Conservation (phyloP, 371 early-diverging fungal species). For the Mortierella sp. region DNA sequence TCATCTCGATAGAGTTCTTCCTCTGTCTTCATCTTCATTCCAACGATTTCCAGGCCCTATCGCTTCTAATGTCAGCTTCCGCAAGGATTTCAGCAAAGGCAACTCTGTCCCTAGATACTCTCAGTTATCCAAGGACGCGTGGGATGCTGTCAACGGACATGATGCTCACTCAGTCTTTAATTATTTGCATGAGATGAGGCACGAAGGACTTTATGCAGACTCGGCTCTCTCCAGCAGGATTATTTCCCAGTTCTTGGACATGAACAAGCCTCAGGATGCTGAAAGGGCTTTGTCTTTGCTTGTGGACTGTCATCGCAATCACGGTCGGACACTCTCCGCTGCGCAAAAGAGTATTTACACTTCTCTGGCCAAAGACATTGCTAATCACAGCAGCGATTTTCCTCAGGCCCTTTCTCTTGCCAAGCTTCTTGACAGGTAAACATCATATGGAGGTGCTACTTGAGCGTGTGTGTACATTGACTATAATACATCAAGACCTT, state of each 20-base stretch:
- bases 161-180: slow-evolving; percentile 47
- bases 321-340: slow-evolving; percentile 31
- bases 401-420: slow-evolving; percentile 52
- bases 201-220: slow-evolving; percentile 46
- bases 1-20: slow-evolving; percentile 1
- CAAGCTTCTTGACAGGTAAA: slow-evolving; percentile 44
- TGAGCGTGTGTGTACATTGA: too few relatives aligned
- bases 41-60: slow-evolving; percentile 32
- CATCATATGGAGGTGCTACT: too few relatives aligned
- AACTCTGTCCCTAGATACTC: slow-evolving; percentile 19
- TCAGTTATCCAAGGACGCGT: slow-evolving; percentile 34
- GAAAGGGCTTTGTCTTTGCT: slow-evolving; percentile 49
- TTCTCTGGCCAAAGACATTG: slow-evolving; percentile 48
- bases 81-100: slow-evolving; percentile 6
- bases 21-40: slow-evolving; percentile 13
- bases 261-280: slow-evolving; percentile 48
- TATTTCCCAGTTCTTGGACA: slow-evolving; percentile 45
- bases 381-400: slow-evolving; percentile 53
- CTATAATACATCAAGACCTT: too few relatives aligned
- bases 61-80: slow-evolving; percentile 19
- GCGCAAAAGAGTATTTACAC: slow-evolving; percentile 42
- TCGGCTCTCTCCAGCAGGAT: slow-evolving; percentile 37
- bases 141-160: slow-evolving; percentile 47
- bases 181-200: slow-evolving; percentile 45
- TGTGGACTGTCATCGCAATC: slow-evolving; percentile 46